Base-by-base conservation (phyloP, 1,139 yeast species). In the Blastobotrys malaysiensis region DNA sequence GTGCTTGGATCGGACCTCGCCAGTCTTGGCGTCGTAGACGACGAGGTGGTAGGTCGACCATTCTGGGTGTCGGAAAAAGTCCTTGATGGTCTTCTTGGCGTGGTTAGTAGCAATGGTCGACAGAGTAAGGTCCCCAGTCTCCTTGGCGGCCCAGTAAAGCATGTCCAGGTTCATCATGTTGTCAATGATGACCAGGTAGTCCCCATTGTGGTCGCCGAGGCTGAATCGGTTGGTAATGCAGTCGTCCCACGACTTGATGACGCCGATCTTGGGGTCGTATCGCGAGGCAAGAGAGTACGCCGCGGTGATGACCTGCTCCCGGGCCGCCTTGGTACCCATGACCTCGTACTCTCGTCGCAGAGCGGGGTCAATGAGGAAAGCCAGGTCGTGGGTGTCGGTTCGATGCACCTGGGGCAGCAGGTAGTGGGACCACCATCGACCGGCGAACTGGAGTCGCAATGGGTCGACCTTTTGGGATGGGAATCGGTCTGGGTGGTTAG, bases 131-230 rank as follows among this genome's bases (percentile, higher is more conserved):
- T 69, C 69, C 21, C 71, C 71, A 4, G 69, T 64, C 14, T 59
- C 52, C 44, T 58, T 52, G 2, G 72, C 61, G 16, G 64, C 70
- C 48, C 60, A 62, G 58, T 65, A 69, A 45, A 69, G 60, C 61
- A 69, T 52, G 48, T 63, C 64, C 54, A 69, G 59, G 55, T 69
- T 68, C 57, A 70, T 66, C 72, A 69, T 69, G 59, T 69, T 69
- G 56, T 69, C 72, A 45, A 69, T 67, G 43, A 69, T 69, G 21
- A 69, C 72, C 43, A 68, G 54, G 46, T 57, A 66, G 52, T 68
- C 67, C 20, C 54, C 54, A 9, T 58, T 57, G 19, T 48, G 49
- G 48, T 63, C 62, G 9, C 56, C 52, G 49, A 56, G 65, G 9
- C 53, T 19, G 52, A 60, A 55, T 24, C 59, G 45, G 43, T 65